These are phyloP conservation scores for Podospora bellae-mahoneyi DNA, from an alignment of 495 filamentous ascomycete species.

Conservation along the genomic window DNA sequence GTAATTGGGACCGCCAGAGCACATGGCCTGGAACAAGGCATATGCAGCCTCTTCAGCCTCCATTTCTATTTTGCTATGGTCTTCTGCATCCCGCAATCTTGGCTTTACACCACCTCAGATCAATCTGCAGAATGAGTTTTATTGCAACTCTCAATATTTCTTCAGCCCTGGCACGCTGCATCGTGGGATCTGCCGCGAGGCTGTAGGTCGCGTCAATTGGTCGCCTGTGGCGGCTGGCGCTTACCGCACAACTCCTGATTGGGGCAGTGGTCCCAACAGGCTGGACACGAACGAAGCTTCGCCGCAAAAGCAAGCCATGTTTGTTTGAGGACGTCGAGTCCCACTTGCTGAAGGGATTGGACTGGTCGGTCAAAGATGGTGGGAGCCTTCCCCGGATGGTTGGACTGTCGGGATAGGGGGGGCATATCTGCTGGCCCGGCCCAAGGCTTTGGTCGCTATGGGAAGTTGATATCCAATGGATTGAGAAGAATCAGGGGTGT, in stretches of 20 bases:
- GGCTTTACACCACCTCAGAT: not conserved
- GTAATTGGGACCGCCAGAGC: not conserved
- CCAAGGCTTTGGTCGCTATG: conserved; percentile 7
- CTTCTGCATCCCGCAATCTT: not conserved
- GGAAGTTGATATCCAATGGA: conserved; percentile 10
- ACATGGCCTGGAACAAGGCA: not conserved
- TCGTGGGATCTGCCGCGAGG: not conserved
- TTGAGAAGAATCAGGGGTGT: not conserved
- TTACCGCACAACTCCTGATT: conserved; percentile 11
- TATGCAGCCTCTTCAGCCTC: conserved; percentile 2
- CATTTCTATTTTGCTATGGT: not conserved
- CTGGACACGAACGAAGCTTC: conserved; percentile 12
- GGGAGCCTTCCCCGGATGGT: not conserved
- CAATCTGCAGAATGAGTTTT: not conserved
- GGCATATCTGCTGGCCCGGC: conserved; percentile 10
- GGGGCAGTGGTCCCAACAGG: conserved; percentile 11
- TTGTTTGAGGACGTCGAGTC: not conserved
- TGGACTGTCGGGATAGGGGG: not conserved
- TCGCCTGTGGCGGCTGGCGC: conserved; percentile 14
- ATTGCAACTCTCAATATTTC: conserved; percentile 3
- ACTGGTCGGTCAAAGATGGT: not conserved
- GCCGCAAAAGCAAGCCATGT: conserved; percentile 9
- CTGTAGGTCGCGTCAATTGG: conserved; percentile 1
- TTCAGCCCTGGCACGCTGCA: not conserved
- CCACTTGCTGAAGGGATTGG: not conserved